A percentile compares a stretch with the other conserved stretches of the same genome.
Evolutionary conservation across 2,329 filamentous ascomycete genomes (phyloP).

Genomic region (Sporothrix variecibatus): DNA sequence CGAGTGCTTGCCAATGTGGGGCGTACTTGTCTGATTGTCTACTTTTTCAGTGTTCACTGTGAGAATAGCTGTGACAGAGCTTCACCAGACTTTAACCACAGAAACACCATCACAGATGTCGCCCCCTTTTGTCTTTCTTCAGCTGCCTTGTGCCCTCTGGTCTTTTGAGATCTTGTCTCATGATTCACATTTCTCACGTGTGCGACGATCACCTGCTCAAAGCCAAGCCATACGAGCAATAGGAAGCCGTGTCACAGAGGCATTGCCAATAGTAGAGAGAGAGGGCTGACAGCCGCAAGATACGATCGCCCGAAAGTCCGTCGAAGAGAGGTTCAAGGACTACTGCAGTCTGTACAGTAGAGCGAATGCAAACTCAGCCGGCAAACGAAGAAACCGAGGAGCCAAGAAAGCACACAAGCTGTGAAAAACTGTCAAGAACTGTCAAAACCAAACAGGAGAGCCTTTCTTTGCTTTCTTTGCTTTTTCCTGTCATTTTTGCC

Average conservation of each 20-base stretch:
- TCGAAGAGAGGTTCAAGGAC: background rate
- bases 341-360: slow-evolving; percentile 6
- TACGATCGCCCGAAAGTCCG: slow-evolving; percentile 3
- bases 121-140: slow-evolving; percentile 8
- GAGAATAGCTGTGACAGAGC: background rate
- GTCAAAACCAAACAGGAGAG: background rate
- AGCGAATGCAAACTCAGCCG: background rate
- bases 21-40: too few species aligned
- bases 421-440: background rate
- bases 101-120: background rate
- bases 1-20: background rate
- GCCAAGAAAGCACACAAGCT: background rate
- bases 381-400: background rate
- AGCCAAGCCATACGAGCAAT: background rate
- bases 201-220: background rate
- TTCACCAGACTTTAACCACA: background rate
- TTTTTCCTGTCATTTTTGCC: background rate
- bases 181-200: background rate
- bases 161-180: background rate
- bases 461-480: background rate
- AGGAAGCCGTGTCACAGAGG: background rate
- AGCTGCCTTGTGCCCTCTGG: background rate
- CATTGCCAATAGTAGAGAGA: background rate
- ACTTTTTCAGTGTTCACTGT: background rate
- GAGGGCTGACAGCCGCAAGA: background rate